Evolutionary conservation across 441 rosid species (phyloP), one percentile per base, ranked within the genome.

Genomic region (Jatropha podagrica): DNA sequence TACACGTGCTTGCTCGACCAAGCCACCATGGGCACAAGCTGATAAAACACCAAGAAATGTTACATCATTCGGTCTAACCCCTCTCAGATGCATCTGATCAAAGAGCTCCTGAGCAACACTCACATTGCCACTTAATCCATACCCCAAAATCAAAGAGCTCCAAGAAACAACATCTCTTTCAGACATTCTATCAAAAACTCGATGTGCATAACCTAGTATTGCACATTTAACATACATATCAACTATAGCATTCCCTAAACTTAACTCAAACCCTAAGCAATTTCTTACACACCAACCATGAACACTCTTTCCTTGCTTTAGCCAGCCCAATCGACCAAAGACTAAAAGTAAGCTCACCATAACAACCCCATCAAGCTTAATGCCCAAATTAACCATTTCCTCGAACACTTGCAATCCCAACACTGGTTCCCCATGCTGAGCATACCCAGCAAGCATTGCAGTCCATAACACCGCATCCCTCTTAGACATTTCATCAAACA

Each of bases 11-110:
- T 56, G 76, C 52, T 86, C 83, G 49, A 89, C 91, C 74, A 86
- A 78, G 48, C 92, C 92, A 3, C 86, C 86, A 74, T 88, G 92
- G 2, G 87, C 91, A 71, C 91, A 90, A 0, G 89, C 91, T 18
- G 90, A 86, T 78, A 90, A 80, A 10, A 90, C 78, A 14, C 94
- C 92, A 51, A 90, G 90, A 83, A 88, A 88, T 4, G 92, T 90
- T 13, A 90, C 95, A 18, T 74, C 77, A 77, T 90, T 88, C 0
- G 95, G 95, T 62, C 75, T 44, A 46, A 88, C 65, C 2, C 87
- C 74, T 52, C 52, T 68, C 20, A 55, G 3, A 1, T 58, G 69
- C 95, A 88, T 88, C 69, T 64, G 64, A 51, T 87, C 83, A 60
- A 90, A 90, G 7, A 90, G 87, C 0, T 70, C 63, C 66, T 81